Percentiles rank a stretch among this genome's conserved stretches.
These are phyloP conservation scores for Podospora anserina DNA, from an alignment of 495 filamentous ascomycete genomes.

Conservation along the genomic window DNA sequence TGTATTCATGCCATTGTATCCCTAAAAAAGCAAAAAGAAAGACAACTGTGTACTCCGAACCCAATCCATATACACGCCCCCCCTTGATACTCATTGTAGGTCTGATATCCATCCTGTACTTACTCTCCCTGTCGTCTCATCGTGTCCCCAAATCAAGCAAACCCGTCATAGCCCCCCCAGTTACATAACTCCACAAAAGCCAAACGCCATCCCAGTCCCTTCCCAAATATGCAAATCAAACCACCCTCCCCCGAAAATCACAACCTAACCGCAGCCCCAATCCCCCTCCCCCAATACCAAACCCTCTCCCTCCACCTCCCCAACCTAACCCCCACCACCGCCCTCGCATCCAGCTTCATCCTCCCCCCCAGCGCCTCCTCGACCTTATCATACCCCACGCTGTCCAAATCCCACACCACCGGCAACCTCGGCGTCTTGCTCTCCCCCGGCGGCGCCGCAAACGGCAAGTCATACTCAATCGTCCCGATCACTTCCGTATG, in stretches of 20 bases:
- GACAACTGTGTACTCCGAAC: too few relatives aligned
- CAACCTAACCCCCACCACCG: constrained; percentile 65
- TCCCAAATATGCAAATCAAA: not conserved
- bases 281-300: constrained; percentile 67
- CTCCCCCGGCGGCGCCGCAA: constrained; percentile 72
- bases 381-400: constrained; percentile 78
- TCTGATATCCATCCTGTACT: too few relatives aligned
- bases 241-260: constrained; percentile 28
- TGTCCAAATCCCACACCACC: constrained; percentile 70
- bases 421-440: constrained; percentile 71
- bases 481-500: constrained; percentile 69
- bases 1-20: too few relatives aligned
- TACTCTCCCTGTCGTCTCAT: too few relatives aligned
- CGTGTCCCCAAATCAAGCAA: too few relatives aligned
- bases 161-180: too few relatives aligned
- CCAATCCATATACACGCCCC: too few relatives aligned
- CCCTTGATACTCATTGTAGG: too few relatives aligned
- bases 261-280: constrained; percentile 68
- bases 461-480: constrained; percentile 70
- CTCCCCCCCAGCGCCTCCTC: constrained; percentile 78
- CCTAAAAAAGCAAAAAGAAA: too few relatives aligned
- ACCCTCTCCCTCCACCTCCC: constrained; percentile 68
- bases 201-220: not conserved
- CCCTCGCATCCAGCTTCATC: constrained; percentile 74
- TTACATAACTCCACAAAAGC: not conserved